phyloP scores from a whole-genome alignment of 768 basidiomycete genomes.

The Suillus luteus region DNA sequence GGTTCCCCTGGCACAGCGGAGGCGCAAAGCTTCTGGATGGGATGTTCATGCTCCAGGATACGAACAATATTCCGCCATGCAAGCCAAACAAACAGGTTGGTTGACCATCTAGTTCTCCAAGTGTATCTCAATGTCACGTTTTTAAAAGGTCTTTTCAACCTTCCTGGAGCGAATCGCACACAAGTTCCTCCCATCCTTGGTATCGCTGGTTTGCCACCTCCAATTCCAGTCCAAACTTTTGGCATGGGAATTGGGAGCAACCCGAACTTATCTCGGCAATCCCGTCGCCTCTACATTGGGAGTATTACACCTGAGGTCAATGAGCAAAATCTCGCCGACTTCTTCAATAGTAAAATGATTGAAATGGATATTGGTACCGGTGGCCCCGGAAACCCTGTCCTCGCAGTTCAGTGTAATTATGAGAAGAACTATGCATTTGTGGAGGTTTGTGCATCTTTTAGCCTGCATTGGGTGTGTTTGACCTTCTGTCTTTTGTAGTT shows the following conservation, averaged over 20 bases:
- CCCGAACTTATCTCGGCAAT: conserved; percentile 90
- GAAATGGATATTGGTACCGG: conserved; percentile 89
- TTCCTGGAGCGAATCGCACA: conserved; percentile 91
- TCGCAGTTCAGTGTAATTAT: conserved; percentile 94
- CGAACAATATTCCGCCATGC: conserved; percentile 91
- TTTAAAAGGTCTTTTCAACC: conserved; percentile 83
- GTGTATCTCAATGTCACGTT: conserved; percentile 17
- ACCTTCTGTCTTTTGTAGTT: conserved; percentile 57
- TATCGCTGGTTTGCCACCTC: conserved; percentile 79
- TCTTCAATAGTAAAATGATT: conserved; percentile 96
- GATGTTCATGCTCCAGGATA: conserved; percentile 95
- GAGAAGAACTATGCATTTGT: conserved; percentile 99
- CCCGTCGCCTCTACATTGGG: conserved; percentile 94
- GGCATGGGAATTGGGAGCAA: conserved; percentile 86
- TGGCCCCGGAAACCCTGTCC: conserved; percentile 84
- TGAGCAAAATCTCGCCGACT: conserved; percentile 87
- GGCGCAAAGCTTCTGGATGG: conserved; percentile 92
- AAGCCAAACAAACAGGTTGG: conserved; percentile 97
- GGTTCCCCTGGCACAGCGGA: conserved; percentile 79
- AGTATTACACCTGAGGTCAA: conserved; percentile 95
- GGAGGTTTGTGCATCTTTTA: conserved; percentile 58
- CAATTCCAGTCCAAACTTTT: conserved; percentile 81
- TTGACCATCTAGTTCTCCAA: conserved; percentile 1
- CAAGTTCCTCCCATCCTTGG: conserved; percentile 82
- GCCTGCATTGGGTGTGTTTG: conserved; percentile 12